Percentiles rank a stretch among this genome's conserved stretches.
These are phyloP conservation scores for Westerdykella aurantiaca DNA, from an alignment of 2,329 filamentous ascomycete genomes.

Conservation along the genomic window DNA sequence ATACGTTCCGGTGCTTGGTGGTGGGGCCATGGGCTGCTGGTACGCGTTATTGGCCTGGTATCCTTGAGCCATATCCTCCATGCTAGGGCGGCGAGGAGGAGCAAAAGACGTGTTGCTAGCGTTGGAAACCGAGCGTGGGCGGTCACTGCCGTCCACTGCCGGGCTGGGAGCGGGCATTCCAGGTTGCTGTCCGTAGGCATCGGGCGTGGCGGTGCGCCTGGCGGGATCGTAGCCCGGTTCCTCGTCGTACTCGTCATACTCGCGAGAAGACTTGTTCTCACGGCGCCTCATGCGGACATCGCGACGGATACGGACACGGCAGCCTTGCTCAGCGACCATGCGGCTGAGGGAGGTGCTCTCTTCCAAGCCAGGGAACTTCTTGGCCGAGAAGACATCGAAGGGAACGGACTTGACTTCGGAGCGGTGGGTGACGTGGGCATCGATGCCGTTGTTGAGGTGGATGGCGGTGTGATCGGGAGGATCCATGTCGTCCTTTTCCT, in stretches of 20 bases:
- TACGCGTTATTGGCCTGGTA: slow-evolving; percentile 36
- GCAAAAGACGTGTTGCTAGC: slow-evolving; percentile 42
- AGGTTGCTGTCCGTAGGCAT: slow-evolving; percentile 42
- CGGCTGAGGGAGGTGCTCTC: slow-evolving; percentile 86
- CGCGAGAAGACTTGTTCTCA: slow-evolving; percentile 61
- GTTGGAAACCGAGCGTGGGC: slow-evolving; percentile 57
- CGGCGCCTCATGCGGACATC: slow-evolving; percentile 89
- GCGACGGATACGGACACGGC: slow-evolving; percentile 88
- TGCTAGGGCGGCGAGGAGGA: slow-evolving; percentile 40
- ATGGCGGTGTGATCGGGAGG: slow-evolving; percentile 43
- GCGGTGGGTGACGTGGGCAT: slow-evolving; percentile 67
- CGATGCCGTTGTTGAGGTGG: slow-evolving; percentile 27
- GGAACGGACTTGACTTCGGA: slow-evolving; percentile 83
- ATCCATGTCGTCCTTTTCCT: slow-evolving; percentile 75
- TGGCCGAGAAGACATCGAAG: slow-evolving; percentile 90
- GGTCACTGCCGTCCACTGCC: slow-evolving; percentile 39
- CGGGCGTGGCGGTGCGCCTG: slow-evolving; percentile 48
- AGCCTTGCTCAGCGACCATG: slow-evolving; percentile 91
- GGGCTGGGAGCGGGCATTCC: slow-evolving; percentile 21
- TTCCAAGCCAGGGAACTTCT: slow-evolving; percentile 93
- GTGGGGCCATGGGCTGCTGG: slow-evolving; percentile 36
- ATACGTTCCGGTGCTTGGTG: slow-evolving; percentile 36
- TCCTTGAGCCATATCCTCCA: slow-evolving; percentile 40
- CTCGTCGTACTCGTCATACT: slow-evolving; percentile 62
- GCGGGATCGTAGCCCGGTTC: slow-evolving; percentile 45